Evolutionary conservation across 768 basidiomycete genomes (phyloP), one percentile per base, ranked within the genome.

Genomic region (Kwoniella dejecticola): DNA sequence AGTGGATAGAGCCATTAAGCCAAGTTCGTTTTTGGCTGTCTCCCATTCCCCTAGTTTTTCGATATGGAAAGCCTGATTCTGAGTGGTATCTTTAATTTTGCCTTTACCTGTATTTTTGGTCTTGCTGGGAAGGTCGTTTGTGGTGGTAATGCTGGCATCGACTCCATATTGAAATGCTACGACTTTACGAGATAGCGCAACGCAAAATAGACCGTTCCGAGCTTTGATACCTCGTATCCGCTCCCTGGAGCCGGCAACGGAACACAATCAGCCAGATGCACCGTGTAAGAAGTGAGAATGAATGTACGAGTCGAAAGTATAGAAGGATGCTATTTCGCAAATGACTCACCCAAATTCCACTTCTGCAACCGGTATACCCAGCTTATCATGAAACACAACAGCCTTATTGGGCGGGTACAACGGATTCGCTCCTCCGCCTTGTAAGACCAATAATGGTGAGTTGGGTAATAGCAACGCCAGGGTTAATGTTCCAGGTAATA

Each of bases 331-430:
- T 13, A 6, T 38, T 26, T 7, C 4, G 24, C 7, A 15, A 36
- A 36, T 36, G 26, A 62, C 66, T 26, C 33, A 76, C 70, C 70
- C 67, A 53, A 75, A 77, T 57, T 77, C 73, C 4, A 73, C 59
- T 60, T 77, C 71, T 2, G 71, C 73, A 13, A 73, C 55, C 11
- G 74, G 62, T 8, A 46, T 11, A 1, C 71, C 71, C 0, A 75
- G 56, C 42, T 60, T 62, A 58, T 79, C 78, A 62, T 79, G 67
- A 46, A 69, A 78, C 2, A 80, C 58, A 19, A 80, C 64, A 5
- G 71, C 72, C 57, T 80, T 80, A 70, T 80, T 80, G 1, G 78
- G 79, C n/a, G 79, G 62, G 52, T 75, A 80, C 3, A 80, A 55
- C 4, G 79, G 79, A 27, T 68, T 57, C 1, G 60, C 21, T 4